A percentile compares a stretch with the other conserved stretches of the same genome.
These are phyloP conservation scores for Peniophora sp. DNA, from an alignment of 1,284 basidiomycete species.

Conservation along the genomic window DNA sequence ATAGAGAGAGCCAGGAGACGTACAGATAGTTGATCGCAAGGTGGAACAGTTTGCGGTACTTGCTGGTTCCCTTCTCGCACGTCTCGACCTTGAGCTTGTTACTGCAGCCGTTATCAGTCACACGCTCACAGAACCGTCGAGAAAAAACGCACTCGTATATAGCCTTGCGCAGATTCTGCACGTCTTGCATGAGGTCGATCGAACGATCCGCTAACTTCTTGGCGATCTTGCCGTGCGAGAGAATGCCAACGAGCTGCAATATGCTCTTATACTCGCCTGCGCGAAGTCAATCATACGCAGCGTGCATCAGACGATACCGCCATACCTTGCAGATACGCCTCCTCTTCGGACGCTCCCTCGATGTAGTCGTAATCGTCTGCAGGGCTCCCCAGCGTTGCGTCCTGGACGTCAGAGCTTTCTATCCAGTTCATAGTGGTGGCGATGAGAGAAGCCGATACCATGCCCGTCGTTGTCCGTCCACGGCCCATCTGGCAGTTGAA, in stretches of 20 bases:
- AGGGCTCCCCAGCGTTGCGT: conserved; percentile 21
- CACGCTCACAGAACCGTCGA: not conserved
- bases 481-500: conserved; percentile 87
- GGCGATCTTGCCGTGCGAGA: conserved; percentile 86
- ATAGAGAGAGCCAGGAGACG: conserved; percentile 16
- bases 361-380: conserved; percentile 54
- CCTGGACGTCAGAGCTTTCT: conserved; percentile 28
- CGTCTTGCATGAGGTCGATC: conserved; percentile 88
- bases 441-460: conserved; percentile 86
- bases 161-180: conserved; percentile 89
- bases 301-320: not conserved
- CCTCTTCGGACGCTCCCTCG: conserved; percentile 77
- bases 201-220: conserved; percentile 87
- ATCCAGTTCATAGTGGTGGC: conserved; percentile 68
- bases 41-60: conserved; percentile 66
- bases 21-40: conserved; percentile 84
- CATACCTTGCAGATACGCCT: conserved; percentile 80
- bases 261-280: conserved; percentile 96
- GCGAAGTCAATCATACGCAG: not conserved
- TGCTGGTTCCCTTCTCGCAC: conserved; percentile 69
- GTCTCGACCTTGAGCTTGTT: conserved; percentile 90
- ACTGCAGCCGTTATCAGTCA: conserved; percentile 29
- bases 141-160: conserved; percentile 71
- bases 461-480: conserved; percentile 86
- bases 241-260: conserved; percentile 85